Base-by-base conservation (phyloP, 495 filamentous ascomycete genomes). In the Halenospora varia region DNA sequence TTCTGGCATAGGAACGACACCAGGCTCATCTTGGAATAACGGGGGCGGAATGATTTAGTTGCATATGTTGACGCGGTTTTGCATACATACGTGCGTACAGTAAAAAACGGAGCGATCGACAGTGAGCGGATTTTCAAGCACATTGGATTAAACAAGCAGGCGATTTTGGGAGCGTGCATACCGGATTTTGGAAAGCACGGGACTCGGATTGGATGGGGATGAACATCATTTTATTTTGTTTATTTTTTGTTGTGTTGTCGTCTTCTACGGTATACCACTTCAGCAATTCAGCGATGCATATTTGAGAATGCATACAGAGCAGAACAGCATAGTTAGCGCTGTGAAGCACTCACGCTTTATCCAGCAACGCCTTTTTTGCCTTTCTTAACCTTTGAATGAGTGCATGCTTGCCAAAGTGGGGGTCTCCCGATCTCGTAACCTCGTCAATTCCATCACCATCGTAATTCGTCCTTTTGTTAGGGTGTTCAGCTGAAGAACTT, bases 401-500 rank as follows among this genome's bases (percentile, higher is more conserved):
- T 35, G 29, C 29, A n/a, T n/a, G n/a, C n/a, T n/a, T n/a, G n/a
- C n/a, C n/a, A n/a, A n/a, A n/a, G n/a, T n/a, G n/a, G n/a, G n/a
- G n/a, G n/a, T n/a, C n/a, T n/a, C n/a, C n/a, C 29, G 4, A 35
- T 45, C 17, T 45, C 42, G 17, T 20, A 45, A n/a, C 42, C 42
- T 45, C 42, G 18, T 45, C 42, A 9, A 45, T 20, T 6, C 42
- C 42, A 45, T 45, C 13, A 45, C 42, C 6, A 6, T n/a, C 18
- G 42, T 46, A 6, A 46, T 17, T 46, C 42, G 18, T 44, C 45
- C 44, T 24, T 13, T 6, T 6, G 19, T 41, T 4, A 10, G 20
- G 18, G 6, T 10, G 10, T 22, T 64, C 51, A 67, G 11, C 61
- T 49, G 66, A 97, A 97, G 76, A 92, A 92, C 76, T 92, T 96